Evolutionary conservation across 768 basidiomycete species (phyloP).

Genomic region (Pisolithus microcarpus): DNA sequence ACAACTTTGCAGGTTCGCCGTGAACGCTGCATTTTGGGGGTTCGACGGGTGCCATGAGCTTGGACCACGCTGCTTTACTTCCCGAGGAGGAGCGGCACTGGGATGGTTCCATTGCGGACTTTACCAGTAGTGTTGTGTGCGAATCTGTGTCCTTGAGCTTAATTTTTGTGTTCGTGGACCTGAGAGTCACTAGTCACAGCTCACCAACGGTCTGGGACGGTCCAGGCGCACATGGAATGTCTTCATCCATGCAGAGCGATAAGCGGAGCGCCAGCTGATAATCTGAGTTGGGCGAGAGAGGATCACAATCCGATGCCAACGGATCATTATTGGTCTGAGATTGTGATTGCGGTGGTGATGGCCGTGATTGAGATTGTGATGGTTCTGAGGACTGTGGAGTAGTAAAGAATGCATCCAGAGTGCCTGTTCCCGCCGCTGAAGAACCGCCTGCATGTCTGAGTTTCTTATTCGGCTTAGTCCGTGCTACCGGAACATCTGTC

Average conservation of each 20-base stretch:
- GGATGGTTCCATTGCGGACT: no score
- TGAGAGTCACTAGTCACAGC: background rate
- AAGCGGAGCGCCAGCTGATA: slow-evolving; percentile 46
- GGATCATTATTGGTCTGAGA: slow-evolving; percentile 11
- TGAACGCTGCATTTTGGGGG: slow-evolving; percentile 68
- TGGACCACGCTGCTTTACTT: slow-evolving; percentile 55
- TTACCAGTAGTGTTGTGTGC: background rate
- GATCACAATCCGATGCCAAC: slow-evolving; percentile 15
- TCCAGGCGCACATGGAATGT: slow-evolving; percentile 1
- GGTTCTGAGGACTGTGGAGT: slow-evolving; percentile 18
- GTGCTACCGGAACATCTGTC: slow-evolving; percentile 18
- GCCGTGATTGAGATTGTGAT: background rate
- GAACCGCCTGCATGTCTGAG: slow-evolving; percentile 18
- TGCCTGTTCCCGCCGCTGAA: slow-evolving; percentile 22
- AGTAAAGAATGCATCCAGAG: slow-evolving; percentile 29
- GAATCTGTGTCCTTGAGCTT: slow-evolving; percentile 1
- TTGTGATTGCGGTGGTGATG: slow-evolving; percentile 17
- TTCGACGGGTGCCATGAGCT: slow-evolving; percentile 59
- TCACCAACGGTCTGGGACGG: slow-evolving; percentile 2
- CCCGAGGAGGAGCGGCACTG: slow-evolving; percentile 17
- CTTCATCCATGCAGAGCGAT: slow-evolving; percentile 29
- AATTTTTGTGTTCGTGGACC: background rate
- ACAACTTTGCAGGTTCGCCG: slow-evolving; percentile 67
- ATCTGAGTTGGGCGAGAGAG: slow-evolving; percentile 42
- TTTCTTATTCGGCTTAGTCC: slow-evolving; percentile 23